phyloP scores from a whole-genome alignment of 2,329 filamentous ascomycete genomes.

The Talaromyces amestolkiae region DNA sequence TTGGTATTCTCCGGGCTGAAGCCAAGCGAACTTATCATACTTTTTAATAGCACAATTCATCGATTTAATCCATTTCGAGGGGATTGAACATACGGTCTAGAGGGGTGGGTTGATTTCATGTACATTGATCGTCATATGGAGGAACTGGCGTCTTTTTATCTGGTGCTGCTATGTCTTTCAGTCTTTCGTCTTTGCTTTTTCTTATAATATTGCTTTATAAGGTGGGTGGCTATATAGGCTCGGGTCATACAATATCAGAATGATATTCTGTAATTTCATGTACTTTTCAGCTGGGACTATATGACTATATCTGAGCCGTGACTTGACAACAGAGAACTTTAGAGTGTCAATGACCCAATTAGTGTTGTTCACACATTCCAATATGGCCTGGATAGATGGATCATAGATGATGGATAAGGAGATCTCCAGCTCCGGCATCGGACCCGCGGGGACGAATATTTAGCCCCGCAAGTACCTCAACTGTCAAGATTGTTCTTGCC shows the following conservation, averaged over 20 bases:
- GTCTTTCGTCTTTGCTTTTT: constrained; percentile 21
- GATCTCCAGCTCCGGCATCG: constrained; percentile 17
- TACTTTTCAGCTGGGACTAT: too few species aligned
- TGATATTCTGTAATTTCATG: background rate
- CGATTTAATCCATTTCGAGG: background rate
- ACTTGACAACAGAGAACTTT: background rate
- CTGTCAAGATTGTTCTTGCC: background rate
- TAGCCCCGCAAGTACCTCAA: constrained; percentile 8
- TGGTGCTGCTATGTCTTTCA: constrained; percentile 16
- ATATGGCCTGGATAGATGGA: too few species aligned
- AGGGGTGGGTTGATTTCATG: background rate
- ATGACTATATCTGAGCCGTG: background rate
- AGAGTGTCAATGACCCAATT: background rate
- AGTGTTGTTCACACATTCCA: background rate
- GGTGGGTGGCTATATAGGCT: background rate
- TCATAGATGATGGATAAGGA: background rate
- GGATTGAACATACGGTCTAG: background rate
- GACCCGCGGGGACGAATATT: constrained; percentile 6
- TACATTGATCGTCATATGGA: constrained; percentile 17
- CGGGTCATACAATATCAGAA: background rate
- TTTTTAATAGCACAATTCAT: constrained; percentile 16
- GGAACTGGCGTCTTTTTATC: constrained; percentile 13
- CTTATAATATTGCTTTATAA: background rate
- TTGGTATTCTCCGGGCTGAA: constrained; percentile 3
- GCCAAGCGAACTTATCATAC: constrained; percentile 12